Conservation (phyloP, 768 basidiomycete genomes). For the Boletus reticulatus region DNA sequence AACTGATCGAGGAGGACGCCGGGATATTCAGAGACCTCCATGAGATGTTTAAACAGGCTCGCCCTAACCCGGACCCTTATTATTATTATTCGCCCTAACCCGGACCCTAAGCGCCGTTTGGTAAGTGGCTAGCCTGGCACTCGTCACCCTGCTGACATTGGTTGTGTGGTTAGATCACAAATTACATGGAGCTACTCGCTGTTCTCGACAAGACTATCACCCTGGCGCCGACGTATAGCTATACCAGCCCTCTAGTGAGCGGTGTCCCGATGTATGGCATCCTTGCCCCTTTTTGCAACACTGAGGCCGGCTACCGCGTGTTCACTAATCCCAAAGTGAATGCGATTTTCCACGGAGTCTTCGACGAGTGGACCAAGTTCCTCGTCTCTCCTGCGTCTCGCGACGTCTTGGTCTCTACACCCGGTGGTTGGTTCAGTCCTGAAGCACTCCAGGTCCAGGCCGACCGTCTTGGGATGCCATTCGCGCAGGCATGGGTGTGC, state of each 20-base stretch:
- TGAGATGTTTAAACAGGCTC: conserved; percentile 21
- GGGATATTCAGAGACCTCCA: conserved; percentile 21
- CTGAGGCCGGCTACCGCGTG: conserved; percentile 19
- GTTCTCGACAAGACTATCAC: conserved; percentile 16
- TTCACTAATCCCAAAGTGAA: conserved; percentile 42
- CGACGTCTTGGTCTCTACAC: conserved; percentile 36
- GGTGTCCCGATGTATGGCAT: conserved; percentile 22
- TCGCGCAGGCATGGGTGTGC: conserved; percentile 41
- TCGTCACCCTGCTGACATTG: background rate
- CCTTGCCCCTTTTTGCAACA: conserved; percentile 24
- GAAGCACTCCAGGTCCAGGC: conserved; percentile 24
- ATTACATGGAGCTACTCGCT: conserved; percentile 5
- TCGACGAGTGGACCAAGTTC: conserved; percentile 49
- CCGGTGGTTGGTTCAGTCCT: conserved; percentile 48
- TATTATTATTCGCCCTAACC: conserved; percentile 6
- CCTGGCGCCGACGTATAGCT: conserved; percentile 14
- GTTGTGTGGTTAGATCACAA: background rate
- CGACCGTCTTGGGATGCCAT: conserved; percentile 24
- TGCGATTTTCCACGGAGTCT: conserved; percentile 42
- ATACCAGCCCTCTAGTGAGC: conserved; percentile 23
- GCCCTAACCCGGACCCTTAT: background rate
- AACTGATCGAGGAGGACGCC: conserved; percentile 17
- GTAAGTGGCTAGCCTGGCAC: background rate
- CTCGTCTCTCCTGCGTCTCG: conserved; percentile 43
- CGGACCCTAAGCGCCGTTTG: background rate